phyloP scores from a whole-genome alignment of 2,329 filamentous ascomycete species.

The Plenodomus lindquistii region DNA sequence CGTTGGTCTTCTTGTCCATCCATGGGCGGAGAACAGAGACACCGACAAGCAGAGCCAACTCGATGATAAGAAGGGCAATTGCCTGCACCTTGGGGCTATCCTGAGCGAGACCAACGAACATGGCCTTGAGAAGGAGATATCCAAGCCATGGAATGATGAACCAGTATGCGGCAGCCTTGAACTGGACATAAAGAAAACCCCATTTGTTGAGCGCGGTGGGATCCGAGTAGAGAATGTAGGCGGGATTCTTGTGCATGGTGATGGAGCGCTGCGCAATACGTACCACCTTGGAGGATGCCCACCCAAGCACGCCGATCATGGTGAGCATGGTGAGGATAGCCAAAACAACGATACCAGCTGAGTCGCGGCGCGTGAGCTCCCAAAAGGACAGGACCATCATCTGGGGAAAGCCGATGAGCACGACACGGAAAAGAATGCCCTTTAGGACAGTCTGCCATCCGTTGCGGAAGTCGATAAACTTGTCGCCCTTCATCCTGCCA shows the following conservation, averaged over 20 bases:
- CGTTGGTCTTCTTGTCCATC: conserved; percentile 99
- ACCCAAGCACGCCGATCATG: conserved; percentile 75
- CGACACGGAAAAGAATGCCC: conserved; percentile 87
- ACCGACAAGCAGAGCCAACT: conserved; percentile 75
- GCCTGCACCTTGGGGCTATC: conserved; percentile 72
- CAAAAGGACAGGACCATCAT: conserved; percentile 89
- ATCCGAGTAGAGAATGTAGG: conserved; percentile 95
- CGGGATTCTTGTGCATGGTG: conserved; percentile 90
- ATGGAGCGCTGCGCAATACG: conserved; percentile 86
- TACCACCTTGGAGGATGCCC: conserved; percentile 89
- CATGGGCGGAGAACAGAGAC: conserved; percentile 84
- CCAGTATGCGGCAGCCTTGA: conserved; percentile 93
- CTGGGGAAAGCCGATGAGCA: conserved; percentile 88
- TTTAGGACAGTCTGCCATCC: conserved; percentile 92
- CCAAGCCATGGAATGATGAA: conserved; percentile 80
- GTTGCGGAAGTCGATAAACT: conserved; percentile 91
- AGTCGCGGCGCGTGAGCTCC: conserved; percentile 88
- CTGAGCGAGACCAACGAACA: conserved; percentile 86
- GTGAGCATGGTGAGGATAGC: conserved; percentile 88
- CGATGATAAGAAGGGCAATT: conserved; percentile 79
- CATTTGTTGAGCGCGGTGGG: conserved; percentile 94
- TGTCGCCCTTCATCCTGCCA: conserved; percentile 79
- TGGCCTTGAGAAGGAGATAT: conserved; percentile 83
- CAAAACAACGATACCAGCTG: conserved; percentile 80
- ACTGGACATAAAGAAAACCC: conserved; percentile 97